Evolutionary conservation across 108 stramenopile genomes (phyloP).

Genomic region (Cyclostephanos tholiformis): DNA sequence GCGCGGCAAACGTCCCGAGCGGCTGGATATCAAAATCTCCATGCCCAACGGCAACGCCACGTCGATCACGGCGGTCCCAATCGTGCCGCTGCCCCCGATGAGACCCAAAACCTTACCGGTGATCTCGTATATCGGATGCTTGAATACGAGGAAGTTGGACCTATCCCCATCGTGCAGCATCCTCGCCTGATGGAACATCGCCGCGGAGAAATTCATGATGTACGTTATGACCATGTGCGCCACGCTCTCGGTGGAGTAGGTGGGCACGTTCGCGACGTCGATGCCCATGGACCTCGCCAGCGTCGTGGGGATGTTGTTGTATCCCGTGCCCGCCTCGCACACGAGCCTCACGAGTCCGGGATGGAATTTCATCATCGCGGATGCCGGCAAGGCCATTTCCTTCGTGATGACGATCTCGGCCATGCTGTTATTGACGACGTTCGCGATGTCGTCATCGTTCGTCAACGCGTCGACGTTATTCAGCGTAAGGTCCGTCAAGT

Average conservation of each 20-base stretch:
- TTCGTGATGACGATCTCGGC: constrained; percentile 86
- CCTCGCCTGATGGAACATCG: constrained; percentile 76
- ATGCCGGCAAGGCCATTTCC: constrained; percentile 72
- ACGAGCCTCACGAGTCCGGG: constrained; percentile 63
- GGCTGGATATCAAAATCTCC: constrained; percentile 74
- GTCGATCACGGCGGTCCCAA: constrained; percentile 85
- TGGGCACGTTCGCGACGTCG: constrained; percentile 78
- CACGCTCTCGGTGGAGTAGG: constrained; percentile 84
- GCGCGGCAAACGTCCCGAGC: constrained; percentile 59
- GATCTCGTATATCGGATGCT: constrained; percentile 78
- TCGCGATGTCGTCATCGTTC: constrained; percentile 67
- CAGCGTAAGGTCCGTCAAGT: constrained; percentile 54
- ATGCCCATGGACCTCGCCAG: constrained; percentile 52
- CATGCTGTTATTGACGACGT: constrained; percentile 56
- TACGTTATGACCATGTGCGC: constrained; percentile 91
- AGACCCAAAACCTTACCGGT: constrained; percentile 82
- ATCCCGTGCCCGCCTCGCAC: constrained; percentile 90
- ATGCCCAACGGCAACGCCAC: constrained; percentile 88
- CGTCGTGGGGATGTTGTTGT: constrained; percentile 83
- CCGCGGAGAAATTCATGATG: constrained; percentile 80
- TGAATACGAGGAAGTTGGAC: constrained; percentile 74
- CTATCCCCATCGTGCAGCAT: constrained; percentile 67
- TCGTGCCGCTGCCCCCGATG: constrained; percentile 87
- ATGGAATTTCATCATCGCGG: constrained; percentile 60
- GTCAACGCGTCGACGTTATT: constrained; percentile 61